These are phyloP conservation scores for Penstemon davidsonii DNA, from an alignment of 257 asterid genomes.

Conservation along the genomic window DNA sequence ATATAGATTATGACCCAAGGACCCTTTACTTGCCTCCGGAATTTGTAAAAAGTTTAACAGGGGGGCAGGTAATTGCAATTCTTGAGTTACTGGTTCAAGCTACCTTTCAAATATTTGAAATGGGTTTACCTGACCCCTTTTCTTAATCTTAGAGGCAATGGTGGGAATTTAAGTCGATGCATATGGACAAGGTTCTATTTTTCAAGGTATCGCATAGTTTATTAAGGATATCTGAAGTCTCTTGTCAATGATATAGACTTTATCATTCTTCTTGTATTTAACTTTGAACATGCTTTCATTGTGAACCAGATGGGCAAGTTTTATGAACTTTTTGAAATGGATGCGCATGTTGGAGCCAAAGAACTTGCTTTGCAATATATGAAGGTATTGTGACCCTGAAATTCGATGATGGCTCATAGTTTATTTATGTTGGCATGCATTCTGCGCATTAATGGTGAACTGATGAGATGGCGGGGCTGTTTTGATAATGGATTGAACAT, in stretches of 20 bases:
- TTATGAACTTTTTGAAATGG: conserved; percentile 97
- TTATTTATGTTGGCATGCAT: conserved; percentile 12
- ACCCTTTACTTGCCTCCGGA: conserved; percentile 79
- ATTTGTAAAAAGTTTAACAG: conserved; percentile 69
- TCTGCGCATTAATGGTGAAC: conserved; percentile 5
- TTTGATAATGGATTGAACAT: conserved; percentile 15
- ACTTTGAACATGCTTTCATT: conserved; percentile 22
- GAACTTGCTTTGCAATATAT: conserved; percentile 96
- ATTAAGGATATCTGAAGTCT: conserved; percentile 24
- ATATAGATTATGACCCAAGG: conserved; percentile 72
- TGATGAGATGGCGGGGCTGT: conserved; percentile 10
- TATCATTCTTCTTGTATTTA: conserved; percentile 17
- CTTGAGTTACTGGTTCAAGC: conserved; percentile 26
- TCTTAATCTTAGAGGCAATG: conserved; percentile 79
- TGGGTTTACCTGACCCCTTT: conserved; percentile 30
- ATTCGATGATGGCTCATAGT: conserved; percentile 17
- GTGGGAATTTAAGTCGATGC: conserved; percentile 99
- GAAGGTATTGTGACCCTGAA: conserved; percentile 60
- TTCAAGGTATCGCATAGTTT: conserved; percentile 62
- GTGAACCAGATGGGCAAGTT: conserved; percentile 93
- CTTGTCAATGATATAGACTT: conserved; percentile 17
- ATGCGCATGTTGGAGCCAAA: conserved; percentile 95
- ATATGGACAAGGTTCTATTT: conserved; percentile 98
- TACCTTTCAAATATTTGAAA: conserved; percentile 15
- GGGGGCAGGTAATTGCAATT: conserved; percentile 77